Percentiles rank a stretch among this genome's conserved stretches.
phyloP scores from a whole-genome alignment of 805 yeast species.

The Nakazawaea peltata region DNA sequence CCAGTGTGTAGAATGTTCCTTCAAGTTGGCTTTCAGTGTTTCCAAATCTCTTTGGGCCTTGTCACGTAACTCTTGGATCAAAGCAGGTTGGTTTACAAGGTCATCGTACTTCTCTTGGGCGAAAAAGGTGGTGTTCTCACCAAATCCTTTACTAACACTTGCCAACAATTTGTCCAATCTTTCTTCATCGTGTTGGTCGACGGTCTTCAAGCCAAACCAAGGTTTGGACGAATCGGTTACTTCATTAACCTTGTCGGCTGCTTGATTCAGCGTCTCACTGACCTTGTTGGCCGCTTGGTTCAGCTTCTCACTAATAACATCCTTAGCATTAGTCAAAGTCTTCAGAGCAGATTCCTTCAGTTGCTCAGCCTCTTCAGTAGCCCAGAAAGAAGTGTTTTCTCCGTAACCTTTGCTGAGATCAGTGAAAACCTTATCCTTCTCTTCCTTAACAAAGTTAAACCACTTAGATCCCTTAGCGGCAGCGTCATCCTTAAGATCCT shows the following conservation, averaged over 20 bases:
- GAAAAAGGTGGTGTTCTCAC: conserved; percentile 10
- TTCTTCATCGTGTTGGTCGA: conserved; percentile 10
- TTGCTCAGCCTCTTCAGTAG: conserved; percentile 6
- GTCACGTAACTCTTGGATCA: conserved; percentile 7
- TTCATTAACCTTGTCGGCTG: conserved; percentile 1
- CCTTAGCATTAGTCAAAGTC: conserved; percentile 6
- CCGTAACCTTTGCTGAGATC: conserved; percentile 8
- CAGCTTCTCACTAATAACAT: not conserved
- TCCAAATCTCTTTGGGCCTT: conserved; percentile 3
- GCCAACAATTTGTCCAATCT: conserved; percentile 9
- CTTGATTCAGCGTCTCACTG: no score
- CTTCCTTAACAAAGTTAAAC: conserved; percentile 2
- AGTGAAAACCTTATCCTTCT: not conserved
- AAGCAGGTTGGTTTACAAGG: conserved; percentile 3
- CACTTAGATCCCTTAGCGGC: no score
- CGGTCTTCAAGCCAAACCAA: conserved; percentile 9
- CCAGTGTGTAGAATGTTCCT: conserved; percentile 4
- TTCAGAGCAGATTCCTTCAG: not conserved
- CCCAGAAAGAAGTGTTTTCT: conserved; percentile 10
- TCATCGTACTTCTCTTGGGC: conserved; percentile 9
- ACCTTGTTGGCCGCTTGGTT: no score
- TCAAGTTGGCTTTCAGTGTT: conserved; percentile 4
- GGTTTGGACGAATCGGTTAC: conserved; percentile 6
- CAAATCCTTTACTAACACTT: conserved; percentile 7
- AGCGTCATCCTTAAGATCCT: conserved; percentile 5